Percentiles rank a stretch among this genome's conserved stretches.
Evolutionary conservation across 2,329 filamentous ascomycete species (phyloP).

Genomic region (Aspergillus intermedius): DNA sequence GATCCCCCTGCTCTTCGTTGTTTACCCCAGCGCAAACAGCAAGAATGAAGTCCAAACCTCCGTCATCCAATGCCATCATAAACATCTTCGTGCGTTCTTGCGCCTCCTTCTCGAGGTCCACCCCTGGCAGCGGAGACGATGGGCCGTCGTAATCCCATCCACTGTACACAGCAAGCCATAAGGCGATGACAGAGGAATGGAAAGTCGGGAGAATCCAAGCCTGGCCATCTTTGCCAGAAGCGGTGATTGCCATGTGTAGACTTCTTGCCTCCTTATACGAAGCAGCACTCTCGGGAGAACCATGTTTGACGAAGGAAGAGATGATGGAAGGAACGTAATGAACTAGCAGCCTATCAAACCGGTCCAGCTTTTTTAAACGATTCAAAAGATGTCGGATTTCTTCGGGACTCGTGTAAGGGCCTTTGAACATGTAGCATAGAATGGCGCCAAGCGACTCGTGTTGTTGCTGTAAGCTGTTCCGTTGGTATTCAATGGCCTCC

Average conservation of each 20-base stretch:
- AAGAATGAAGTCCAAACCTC: constrained; percentile 86
- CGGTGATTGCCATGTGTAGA: constrained; percentile 63
- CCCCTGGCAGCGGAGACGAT: constrained; percentile 51
- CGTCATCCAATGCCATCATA: constrained; percentile 71
- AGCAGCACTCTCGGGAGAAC: constrained; percentile 65
- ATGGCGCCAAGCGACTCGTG: constrained; percentile 85
- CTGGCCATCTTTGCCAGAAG: constrained; percentile 55
- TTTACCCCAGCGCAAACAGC: constrained; percentile 76
- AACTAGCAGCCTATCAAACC: constrained; percentile 66
- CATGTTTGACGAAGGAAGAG: constrained; percentile 69
- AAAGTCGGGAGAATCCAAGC: constrained; percentile 68
- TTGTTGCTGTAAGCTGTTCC: constrained; percentile 73
- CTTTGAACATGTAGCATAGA: constrained; percentile 69
- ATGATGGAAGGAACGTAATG: constrained; percentile 79
- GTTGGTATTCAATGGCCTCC: constrained; percentile 75
- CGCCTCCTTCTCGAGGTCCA: constrained; percentile 62
- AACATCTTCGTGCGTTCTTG: constrained; percentile 67
- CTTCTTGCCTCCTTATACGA: constrained; percentile 63
- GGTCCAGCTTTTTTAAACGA: constrained; percentile 63
- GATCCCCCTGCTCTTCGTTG: constrained; percentile 77
- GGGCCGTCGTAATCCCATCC: constrained; percentile 75
- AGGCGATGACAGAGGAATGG: constrained; percentile 69
- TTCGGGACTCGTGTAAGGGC: constrained; percentile 59
- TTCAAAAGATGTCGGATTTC: constrained; percentile 70
- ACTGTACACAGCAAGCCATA: constrained; percentile 92